Base-by-base conservation (phyloP, 306 rosid species). In the Cicer chorassanicum region DNA sequence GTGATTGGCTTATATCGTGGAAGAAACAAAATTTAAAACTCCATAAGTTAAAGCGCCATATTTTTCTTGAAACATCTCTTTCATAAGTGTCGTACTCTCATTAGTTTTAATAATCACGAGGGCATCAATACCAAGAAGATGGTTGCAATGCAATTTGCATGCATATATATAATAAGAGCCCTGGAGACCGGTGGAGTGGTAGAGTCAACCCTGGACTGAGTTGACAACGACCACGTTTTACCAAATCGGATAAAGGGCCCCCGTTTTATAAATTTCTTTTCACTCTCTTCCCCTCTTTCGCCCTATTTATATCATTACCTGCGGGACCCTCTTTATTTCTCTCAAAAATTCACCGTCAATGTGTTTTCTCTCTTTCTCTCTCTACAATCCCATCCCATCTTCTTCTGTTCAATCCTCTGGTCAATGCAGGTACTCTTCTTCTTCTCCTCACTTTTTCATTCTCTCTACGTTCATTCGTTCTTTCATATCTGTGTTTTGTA, bases 351-450 rank as follows among this genome's bases (percentile, higher is more conserved):
- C 43, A 34, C 65, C 42, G 16, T 54, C 65, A 60, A 4, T 16
- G 12, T 8, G 6, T 15, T 54, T 10, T 0, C 46, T 1, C 13
- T 57, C 71, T 63, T 46, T 81, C 76, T 74, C 76, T 79, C 70
- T 59, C 71, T 40, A 11, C 80, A 69, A 45, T 83, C 60, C 83
- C 77, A 74, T 82, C 86, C 83, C 78, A 72, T 81, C 84, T 56
- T 84, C 81, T 24, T 60, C 65, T 60, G 72, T 73, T 73, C 81
- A 79, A 85, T 87, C 81, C 76, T 0, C 59, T 65, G 42, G 78
- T 88, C 92, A 90, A 90, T 89, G 95, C 92, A 66, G 96, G 90
- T 87, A 77, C 48, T 77, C 57, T 9, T 65, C 36, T 18, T 9
- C 38, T 36, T 4, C 38, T 36, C 75, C 43, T 81, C 71, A 44